Percentiles rank a stretch among this genome's conserved stretches.
Conservation (phyloP, 331 rosid genomes). For the Malus hybrid region DNA sequence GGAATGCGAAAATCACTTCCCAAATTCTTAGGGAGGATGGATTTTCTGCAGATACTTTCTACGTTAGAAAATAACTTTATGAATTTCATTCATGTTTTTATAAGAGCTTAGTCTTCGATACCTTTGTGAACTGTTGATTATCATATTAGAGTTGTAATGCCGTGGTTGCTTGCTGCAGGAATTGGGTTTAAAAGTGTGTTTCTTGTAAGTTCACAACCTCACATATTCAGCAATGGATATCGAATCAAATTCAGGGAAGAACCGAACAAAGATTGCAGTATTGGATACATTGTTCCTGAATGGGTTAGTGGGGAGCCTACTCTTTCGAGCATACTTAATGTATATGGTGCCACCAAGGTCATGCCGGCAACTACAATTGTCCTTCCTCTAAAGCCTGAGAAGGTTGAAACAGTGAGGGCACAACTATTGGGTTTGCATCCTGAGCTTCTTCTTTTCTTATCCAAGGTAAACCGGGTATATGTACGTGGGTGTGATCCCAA, state of each 20-base stretch:
- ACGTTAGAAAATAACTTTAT: not conserved
- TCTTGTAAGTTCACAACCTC: conserved; percentile 10
- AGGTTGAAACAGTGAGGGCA: conserved; percentile 10
- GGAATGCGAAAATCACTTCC: no score
- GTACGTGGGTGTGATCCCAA: not conserved
- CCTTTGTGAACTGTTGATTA: not conserved
- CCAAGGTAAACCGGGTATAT: conserved; percentile 12
- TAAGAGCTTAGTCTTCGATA: no score
- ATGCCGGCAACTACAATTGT: conserved; percentile 9
- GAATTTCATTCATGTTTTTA: not conserved
- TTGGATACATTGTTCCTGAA: conserved; percentile 21
- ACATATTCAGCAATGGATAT: conserved; percentile 17
- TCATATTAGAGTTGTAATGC: not conserved
- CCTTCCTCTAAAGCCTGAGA: conserved; percentile 12
- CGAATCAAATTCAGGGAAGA: conserved; percentile 4
- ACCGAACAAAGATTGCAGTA: not conserved
- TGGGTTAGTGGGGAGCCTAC: conserved; percentile 1
- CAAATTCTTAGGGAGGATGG: no score
- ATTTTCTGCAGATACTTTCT: no score
- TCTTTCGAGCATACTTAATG: not conserved
- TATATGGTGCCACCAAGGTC: not conserved
- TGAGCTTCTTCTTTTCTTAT: conserved; percentile 10
- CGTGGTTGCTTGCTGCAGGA: conserved; percentile 3
- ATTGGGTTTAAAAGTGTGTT: conserved; percentile 21
- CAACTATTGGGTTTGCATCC: conserved; percentile 12